phyloP scores from a whole-genome alignment of 257 asterid genomes.

The Fraxinus anomala region DNA sequence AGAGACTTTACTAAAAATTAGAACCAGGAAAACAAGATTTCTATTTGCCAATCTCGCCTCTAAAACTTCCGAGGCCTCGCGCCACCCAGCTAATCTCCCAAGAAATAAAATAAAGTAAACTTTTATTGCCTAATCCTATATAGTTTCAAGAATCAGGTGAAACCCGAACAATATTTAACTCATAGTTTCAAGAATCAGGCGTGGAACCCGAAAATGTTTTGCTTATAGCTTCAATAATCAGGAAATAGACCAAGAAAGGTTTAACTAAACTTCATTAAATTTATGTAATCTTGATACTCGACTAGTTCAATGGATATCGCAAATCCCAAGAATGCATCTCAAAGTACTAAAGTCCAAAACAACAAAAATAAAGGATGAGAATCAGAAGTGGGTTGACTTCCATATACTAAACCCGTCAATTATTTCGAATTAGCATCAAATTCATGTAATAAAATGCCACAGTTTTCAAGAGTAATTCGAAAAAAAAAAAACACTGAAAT shows the following conservation, averaged over 20 bases:
- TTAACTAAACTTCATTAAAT: background rate
- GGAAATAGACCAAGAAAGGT: background rate
- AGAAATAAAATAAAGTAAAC: no score
- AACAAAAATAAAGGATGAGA: background rate
- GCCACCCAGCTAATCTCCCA: background rate
- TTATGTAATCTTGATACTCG: background rate
- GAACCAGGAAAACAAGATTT: background rate
- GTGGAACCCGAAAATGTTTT: background rate
- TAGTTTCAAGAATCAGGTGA: background rate
- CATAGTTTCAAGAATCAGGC: background rate
- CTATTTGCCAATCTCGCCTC: background rate
- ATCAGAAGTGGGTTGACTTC: background rate
- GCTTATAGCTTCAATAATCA: background rate
- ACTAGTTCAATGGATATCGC: slow-evolving; percentile 4
- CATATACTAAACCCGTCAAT: background rate
- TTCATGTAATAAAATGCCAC: background rate
- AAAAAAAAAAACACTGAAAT: background rate
- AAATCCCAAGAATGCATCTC: background rate
- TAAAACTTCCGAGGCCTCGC: background rate
- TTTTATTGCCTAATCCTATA: background rate
- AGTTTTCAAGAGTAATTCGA: background rate
- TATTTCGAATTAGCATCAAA: background rate
- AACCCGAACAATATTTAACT: background rate
- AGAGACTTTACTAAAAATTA: background rate
- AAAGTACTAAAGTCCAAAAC: background rate